Evolutionary conservation across 2,329 filamentous ascomycete species (phyloP), one percentile per base, ranked within the genome.

Genomic region (Aureobasidium lini): DNA sequence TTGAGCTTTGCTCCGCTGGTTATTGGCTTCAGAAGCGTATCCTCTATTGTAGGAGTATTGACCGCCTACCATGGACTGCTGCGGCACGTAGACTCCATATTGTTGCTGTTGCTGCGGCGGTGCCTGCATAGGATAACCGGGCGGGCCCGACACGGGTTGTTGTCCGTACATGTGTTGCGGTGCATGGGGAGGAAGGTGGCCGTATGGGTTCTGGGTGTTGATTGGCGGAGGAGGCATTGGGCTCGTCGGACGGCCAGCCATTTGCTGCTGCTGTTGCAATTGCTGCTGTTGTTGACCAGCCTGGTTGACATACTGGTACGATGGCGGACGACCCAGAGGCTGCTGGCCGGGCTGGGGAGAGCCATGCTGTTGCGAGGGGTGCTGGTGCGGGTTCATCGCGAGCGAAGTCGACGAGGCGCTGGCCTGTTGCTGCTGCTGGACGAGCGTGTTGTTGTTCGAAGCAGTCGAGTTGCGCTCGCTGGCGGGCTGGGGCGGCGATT

Each of bases 1-100:
- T 79, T 97, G 94, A 57, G 94, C 89, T 80, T 96, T 96, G 78
- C 87, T 95, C 72, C 90, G 85, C 69, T 87, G 90, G 67, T 86
- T 89, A 61, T 89, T 91, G 61, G 89, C 92, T 68, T 96, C 90
- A 75, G 97, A 93, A 36, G 68, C 69, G 42, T 64, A 57, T 23
- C 57, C 49, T 53, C 64, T 62, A 44, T 60, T 57, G 34, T 62
- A 60, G 9, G 50, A 39, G 23, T 47, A 43, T 40, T 60, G 59
- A 37, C 34, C 49, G 28, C 61, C 61, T 60, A 48, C 62, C 60
- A 58, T 61, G 48, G 34, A 58, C 36, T 50, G 62, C 42, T 50
- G 63, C 42, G 52, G 59, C 49, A 47, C 40, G 49, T 61, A 53
- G 44, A 60, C 58, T 48, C 56, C 60, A 53, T 57, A 63, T 49